Percentiles rank a stretch among this genome's conserved stretches.
phyloP scores from a whole-genome alignment of 2,329 filamentous ascomycete species.

The Cytospora piceicola region DNA sequence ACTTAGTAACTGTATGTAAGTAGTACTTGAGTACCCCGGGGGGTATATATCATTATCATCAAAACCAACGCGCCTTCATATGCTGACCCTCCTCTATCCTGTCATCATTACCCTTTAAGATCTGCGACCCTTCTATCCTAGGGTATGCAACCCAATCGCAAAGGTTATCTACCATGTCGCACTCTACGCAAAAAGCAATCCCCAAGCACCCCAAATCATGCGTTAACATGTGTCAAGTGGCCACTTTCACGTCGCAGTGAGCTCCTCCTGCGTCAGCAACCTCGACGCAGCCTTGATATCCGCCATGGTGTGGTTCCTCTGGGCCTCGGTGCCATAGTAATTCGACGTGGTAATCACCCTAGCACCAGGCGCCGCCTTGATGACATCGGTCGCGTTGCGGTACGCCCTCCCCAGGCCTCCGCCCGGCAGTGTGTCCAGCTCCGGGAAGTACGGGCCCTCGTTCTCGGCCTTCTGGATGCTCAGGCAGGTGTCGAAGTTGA shows the following conservation, averaged over 20 bases:
- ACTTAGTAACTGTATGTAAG: too few species aligned
- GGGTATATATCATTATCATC: too few species aligned
- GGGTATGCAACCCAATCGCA: too few species aligned
- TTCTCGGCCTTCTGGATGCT: conserved; percentile 31
- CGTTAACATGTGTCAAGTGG: too few species aligned
- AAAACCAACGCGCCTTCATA: too few species aligned
- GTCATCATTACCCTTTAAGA: too few species aligned
- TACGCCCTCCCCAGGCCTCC: conserved; percentile 31
- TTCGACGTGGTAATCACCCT: conserved; percentile 29
- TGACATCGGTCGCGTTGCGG: conserved; percentile 29
- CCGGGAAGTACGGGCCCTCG: conserved; percentile 34
- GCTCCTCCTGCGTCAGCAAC: conserved; percentile 30
- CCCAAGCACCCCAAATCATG: not conserved
- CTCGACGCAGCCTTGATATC: conserved; percentile 28
- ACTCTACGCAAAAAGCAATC: not conserved
- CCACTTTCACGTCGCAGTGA: conserved; percentile 21
- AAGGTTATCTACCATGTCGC: too few species aligned
- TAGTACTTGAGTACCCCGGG: too few species aligned
- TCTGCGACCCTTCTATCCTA: too few species aligned
- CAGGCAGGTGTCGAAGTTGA: conserved; percentile 33
- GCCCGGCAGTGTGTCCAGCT: conserved; percentile 22
- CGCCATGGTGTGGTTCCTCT: conserved; percentile 30
- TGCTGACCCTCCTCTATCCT: too few species aligned
- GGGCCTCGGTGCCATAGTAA: conserved; percentile 31
- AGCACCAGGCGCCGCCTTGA: conserved; percentile 22